A percentile compares a stretch with the other conserved stretches of the same genome.
Evolutionary conservation across 257 asterid genomes (phyloP).

Genomic region (Ballota nigra): DNA sequence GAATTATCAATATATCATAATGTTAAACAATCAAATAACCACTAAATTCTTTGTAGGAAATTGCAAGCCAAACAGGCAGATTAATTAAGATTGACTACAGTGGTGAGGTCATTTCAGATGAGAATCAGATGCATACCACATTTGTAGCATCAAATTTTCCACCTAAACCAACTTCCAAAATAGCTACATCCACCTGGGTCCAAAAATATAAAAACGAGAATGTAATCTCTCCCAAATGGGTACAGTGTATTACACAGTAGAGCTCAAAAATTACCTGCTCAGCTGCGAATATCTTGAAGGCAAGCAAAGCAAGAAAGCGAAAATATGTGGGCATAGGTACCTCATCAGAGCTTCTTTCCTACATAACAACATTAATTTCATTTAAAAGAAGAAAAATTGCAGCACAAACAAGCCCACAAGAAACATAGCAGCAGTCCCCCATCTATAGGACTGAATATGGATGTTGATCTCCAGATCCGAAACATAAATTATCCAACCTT

Average conservation of each 20-base stretch:
- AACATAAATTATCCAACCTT: not conserved
- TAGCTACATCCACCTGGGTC: conserved; percentile 89
- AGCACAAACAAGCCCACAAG: conserved; percentile 14
- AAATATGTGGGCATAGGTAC: conserved; percentile 95
- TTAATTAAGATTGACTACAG: conserved; percentile 2
- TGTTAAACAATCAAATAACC: conserved; percentile 26
- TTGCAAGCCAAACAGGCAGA: conserved; percentile 16
- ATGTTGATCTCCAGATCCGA: not conserved
- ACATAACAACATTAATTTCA: conserved; percentile 21
- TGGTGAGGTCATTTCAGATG: not conserved
- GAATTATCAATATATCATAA: conserved; percentile 24
- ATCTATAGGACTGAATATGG: not conserved
- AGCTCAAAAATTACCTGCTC: conserved; percentile 60
- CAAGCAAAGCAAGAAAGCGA: conserved; percentile 94
- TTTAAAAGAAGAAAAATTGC: conserved; percentile 12
- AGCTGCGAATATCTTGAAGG: conserved; percentile 89
- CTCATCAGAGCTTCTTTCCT: conserved; percentile 66
- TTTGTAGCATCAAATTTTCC: conserved; percentile 95
- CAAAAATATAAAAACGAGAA: conserved; percentile 22
- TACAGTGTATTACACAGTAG: conserved; percentile 2
- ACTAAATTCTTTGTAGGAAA: conserved; percentile 8
- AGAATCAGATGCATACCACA: conserved; percentile 62
- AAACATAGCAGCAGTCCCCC: not conserved
- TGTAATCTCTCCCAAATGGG: conserved; percentile 8
- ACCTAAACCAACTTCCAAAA: conserved; percentile 96